A percentile compares a stretch with the other conserved stretches of the same genome.
Conservation (phyloP, 805 yeast species). For the Lipomyces yamanashiensis region DNA sequence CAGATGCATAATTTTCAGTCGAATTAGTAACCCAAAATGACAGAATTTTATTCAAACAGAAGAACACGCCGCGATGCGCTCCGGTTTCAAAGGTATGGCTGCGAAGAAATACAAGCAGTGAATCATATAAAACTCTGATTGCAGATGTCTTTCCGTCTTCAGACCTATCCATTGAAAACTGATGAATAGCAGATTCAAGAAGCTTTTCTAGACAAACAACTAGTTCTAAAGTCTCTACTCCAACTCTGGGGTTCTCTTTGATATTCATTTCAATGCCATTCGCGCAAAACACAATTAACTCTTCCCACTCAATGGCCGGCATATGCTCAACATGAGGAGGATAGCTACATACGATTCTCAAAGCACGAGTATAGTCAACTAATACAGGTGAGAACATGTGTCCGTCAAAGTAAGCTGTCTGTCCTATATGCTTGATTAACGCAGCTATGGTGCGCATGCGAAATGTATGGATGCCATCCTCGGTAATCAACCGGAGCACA, state of each 20-base stretch:
- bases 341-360: constrained; percentile 28
- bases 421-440: constrained; percentile 23
- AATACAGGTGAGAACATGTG: constrained; percentile 29
- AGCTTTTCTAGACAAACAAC: constrained; percentile 21
- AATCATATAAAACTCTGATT: neutral
- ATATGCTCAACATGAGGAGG: constrained; percentile 39
- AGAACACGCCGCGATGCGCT: constrained; percentile 17
- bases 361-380: constrained; percentile 30
- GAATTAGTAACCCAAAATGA: constrained; percentile 4
- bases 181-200: constrained; percentile 11
- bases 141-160: neutral
- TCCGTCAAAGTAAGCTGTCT: constrained; percentile 13
- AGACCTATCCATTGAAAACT: neutral
- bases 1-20: neutral
- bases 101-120: constrained; percentile 17
- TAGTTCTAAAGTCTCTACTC: constrained; percentile 48
- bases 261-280: constrained; percentile 10
- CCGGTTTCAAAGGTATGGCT: constrained; percentile 17
- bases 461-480: constrained; percentile 20
- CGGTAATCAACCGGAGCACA: constrained; percentile 20
- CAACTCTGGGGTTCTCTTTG: constrained; percentile 8
- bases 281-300: constrained; percentile 14
- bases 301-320: constrained; percentile 19
- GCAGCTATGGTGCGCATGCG: constrained; percentile 26
- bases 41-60: constrained; percentile 17